Percentiles rank a stretch among this genome's conserved stretches.
Conservation (phyloP, 1,284 basidiomycete species). For the Acaromyces ingoldii region DNA sequence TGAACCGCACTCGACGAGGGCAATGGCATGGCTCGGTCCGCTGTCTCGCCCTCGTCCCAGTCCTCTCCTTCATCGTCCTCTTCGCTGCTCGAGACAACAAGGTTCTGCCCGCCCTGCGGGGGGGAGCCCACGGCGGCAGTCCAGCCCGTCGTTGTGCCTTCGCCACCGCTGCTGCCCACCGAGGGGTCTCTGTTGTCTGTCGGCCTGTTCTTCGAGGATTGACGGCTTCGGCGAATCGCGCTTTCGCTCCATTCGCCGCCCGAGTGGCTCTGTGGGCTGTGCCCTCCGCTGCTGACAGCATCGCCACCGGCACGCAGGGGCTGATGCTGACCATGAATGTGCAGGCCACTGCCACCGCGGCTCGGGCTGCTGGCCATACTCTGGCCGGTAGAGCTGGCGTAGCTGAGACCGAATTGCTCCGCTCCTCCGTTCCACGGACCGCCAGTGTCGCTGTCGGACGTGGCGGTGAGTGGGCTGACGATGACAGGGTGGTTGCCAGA, state of each 20-base stretch:
- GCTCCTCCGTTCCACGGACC: constrained; percentile 12
- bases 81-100: constrained; percentile 25
- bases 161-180: constrained; percentile 6
- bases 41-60: constrained; percentile 41
- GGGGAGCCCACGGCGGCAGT: not conserved
- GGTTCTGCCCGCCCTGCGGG: constrained; percentile 1
- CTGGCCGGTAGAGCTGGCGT: constrained; percentile 29
- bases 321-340: constrained; percentile 14
- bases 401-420: constrained; percentile 37
- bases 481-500: constrained; percentile 18
- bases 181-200: constrained; percentile 6
- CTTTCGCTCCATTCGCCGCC: not conserved
- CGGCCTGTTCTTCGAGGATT: no score
- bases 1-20: constrained; percentile 11
- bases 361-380: constrained; percentile 30
- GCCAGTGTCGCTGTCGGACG: constrained; percentile 29
- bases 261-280: constrained; percentile 3
- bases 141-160: constrained; percentile 3
- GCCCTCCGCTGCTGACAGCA: constrained; percentile 18
- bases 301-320: not conserved
- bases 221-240: not conserved
- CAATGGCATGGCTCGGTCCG: constrained; percentile 41
- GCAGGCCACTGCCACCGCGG: constrained; percentile 9
- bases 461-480: constrained; percentile 31
- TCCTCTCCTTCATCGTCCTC: constrained; percentile 43